Base-by-base conservation (phyloP, 2,329 filamentous ascomycete species). In the Fusarium verrucosum region DNA sequence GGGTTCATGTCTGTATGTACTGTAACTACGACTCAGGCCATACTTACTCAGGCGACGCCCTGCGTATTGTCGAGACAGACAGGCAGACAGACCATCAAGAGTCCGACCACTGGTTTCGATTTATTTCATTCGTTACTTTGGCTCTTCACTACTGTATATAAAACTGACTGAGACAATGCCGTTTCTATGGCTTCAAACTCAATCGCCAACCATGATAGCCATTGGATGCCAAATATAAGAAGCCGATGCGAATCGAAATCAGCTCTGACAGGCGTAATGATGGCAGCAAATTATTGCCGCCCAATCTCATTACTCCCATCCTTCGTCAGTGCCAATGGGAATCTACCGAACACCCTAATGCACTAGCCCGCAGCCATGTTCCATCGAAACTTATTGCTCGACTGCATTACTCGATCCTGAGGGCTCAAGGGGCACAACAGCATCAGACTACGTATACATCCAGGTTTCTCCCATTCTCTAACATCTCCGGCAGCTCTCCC, bases 321-420 rank as follows among this genome's bases (percentile, higher is more conserved):
- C 28, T 23, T 41, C 17, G 11, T 36, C 40, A 59, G 33, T 58
- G 28, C 41, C 28, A 59, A 53, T 52, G 41, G 41, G 35, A 56
- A 56, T 55, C 57, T 61, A 43, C 57, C 56, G 49, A 61, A 40
- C 11, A 40, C 49, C 26, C 49, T 53, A 41, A 55, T 22, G 23
- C 36, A 55, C 58, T 61, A 49, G 43, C 47, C 50, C 30, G 19
- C 19, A 37, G 36, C 37, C 54, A 59, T 59, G 47, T 61, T 35
- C 58, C 56, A 37, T 61, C 20, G 23, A 47, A 42, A 47, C 56
- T 28, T 55, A 55, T 60, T 47, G 26, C 42, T 37, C 38, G 35
- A 46, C 41, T 37, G 35, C 37, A 56, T 61, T 61, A 61, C 58
- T 61, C 49, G 56, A 49, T 61, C 55, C 58, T 43, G 61, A 61